Base-by-base conservation (phyloP, 176 grass and related monocot species). In the Calamus simplicifolius region DNA sequence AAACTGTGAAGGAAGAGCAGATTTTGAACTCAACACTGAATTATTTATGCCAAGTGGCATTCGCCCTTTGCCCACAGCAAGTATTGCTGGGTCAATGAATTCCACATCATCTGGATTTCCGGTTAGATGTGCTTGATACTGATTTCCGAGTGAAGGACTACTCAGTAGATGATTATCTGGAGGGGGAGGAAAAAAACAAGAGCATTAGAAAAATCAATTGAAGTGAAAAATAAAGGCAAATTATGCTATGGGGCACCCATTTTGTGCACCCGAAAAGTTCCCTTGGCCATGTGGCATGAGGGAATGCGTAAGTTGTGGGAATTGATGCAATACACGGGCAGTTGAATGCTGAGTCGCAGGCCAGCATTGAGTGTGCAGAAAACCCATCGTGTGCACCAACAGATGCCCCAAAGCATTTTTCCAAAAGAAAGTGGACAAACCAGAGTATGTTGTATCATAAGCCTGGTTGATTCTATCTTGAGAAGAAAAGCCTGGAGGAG, bases 71-170 rank as follows among this genome's bases (percentile, higher is more conserved):
- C 79, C 90, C 53, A 95, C 90, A 52, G 85, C 90, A 29, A 95
- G 57, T 74, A 95, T 86, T 73, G 90, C 90, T 67, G 90, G 90
- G 80, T 95, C 90, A 30, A 86, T 76, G 72, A 89, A 89, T 78
- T 89, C 85, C 57, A 86, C 52, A 63, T 95, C 90, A 75, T 67
- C 67, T 48, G 79, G 38, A 70, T 81, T 84, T 72, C 85, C 75
- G 7, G 50, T 16, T 59, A 75, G 57, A 23, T 85, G 76, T 70
- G 78, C 43, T 80, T 85, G 75, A 71, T 80, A 76, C 48, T 75
- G 79, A 79, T 77, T 85, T 71, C 69, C 59, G 62, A 60, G 65
- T 63, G 69, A 61, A 81, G 62, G 52, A 75, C 73, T 82, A 43
- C 80, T 79, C 38, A 59, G 53, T 51, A 69, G 19, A 52, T 12